Conservation (phyloP, 2,329 filamentous ascomycete genomes). For the Talaromyces sp. region DNA sequence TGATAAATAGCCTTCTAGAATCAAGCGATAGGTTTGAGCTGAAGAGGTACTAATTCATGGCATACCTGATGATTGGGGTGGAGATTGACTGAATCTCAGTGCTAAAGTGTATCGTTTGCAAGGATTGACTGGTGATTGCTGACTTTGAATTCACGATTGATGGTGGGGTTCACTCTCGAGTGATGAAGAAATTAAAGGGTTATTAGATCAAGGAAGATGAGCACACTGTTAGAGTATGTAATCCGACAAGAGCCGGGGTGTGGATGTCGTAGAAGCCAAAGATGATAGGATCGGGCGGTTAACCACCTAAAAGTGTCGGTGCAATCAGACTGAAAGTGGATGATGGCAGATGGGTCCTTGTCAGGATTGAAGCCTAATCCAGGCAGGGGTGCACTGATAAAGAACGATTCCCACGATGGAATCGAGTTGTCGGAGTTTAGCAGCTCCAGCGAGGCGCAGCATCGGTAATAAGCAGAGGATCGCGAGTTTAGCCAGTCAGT, state of each 20-base stretch:
- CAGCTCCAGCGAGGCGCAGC: slow-evolving; percentile 11
- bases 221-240: not conserved
- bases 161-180: not conserved
- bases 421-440: not conserved
- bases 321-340: not conserved
- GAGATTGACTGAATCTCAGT: not conserved
- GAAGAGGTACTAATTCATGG: not conserved
- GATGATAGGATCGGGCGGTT: not conserved
- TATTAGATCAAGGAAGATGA: not conserved
- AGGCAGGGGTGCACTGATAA: not conserved
- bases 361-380: not conserved
- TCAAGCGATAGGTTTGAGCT: not conserved
- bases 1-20: not conserved
- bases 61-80: not conserved
- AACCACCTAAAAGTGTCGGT: not conserved
- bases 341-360: not conserved
- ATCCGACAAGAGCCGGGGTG: not conserved
- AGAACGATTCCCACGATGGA: not conserved
- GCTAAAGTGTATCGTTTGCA: not conserved
- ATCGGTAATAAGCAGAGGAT: slow-evolving; percentile 4
- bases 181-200: not conserved
- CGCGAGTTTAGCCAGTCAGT: not conserved
- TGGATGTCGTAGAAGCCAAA: not conserved
- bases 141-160: not conserved
- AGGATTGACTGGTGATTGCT: not conserved